Evolutionary conservation across 2,329 filamentous ascomycete genomes (phyloP).

Genomic region (Fusarium tanahbumbuense): DNA sequence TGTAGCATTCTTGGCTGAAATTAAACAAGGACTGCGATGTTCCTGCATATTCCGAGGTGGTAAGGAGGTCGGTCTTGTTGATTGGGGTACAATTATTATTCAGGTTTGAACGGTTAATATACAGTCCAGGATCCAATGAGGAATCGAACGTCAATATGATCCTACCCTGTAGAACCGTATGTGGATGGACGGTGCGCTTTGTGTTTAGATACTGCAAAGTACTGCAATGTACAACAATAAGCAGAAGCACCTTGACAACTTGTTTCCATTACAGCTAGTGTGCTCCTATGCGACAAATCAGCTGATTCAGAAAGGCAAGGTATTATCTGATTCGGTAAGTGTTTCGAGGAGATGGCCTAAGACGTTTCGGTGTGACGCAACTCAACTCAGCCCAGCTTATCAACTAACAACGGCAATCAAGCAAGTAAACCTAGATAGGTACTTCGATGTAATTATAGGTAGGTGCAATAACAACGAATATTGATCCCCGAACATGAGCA

Average conservation of each 20-base stretch:
- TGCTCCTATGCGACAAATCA: background rate
- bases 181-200: background rate
- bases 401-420: background rate
- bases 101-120: background rate
- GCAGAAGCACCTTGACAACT: background rate
- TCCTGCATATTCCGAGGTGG: conserved; percentile 20
- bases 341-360: background rate
- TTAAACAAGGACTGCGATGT: conserved; percentile 11
- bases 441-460: background rate
- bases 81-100: background rate
- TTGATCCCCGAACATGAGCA: background rate
- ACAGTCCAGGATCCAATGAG: too few relatives aligned
- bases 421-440: too few relatives aligned
- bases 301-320: background rate
- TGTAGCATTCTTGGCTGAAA: conserved; percentile 9
- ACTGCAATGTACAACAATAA: background rate
- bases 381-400: conserved; percentile 10
- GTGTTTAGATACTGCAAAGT: background rate
- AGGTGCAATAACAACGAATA: background rate
- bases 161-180: background rate
- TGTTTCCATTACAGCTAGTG: background rate
- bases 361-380: conserved; percentile 30
- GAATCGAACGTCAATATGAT: background rate
- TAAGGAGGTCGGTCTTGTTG: background rate
- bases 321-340: background rate